phyloP scores from a whole-genome alignment of 306 rosid species.

The Biancaea sappan region DNA sequence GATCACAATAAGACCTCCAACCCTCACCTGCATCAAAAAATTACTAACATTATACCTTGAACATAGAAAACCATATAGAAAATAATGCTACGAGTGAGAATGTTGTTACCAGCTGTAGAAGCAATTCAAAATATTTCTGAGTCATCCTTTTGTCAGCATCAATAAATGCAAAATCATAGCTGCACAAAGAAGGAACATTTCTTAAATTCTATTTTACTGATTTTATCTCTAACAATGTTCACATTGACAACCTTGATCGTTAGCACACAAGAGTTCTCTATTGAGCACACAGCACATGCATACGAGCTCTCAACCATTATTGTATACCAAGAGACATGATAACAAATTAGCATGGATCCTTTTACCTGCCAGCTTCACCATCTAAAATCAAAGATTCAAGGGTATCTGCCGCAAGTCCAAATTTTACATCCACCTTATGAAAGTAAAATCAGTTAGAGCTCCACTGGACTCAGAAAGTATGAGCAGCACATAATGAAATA shows the following conservation, averaged over 20 bases:
- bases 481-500: slow-evolving; percentile 3
- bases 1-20: slow-evolving; percentile 82
- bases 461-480: not conserved
- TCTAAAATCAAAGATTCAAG: slow-evolving; percentile 67
- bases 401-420: slow-evolving; percentile 79
- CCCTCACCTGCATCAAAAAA: slow-evolving; percentile 66
- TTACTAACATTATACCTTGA: not conserved
- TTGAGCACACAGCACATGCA: slow-evolving; percentile 10
- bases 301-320: not conserved
- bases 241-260: slow-evolving; percentile 15
- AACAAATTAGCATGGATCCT: slow-evolving; percentile 11
- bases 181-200: slow-evolving; percentile 40
- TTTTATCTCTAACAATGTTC: slow-evolving; percentile 21
- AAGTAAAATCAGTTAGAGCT: not conserved
- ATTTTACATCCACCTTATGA: slow-evolving; percentile 67
- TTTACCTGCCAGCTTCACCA: slow-evolving; percentile 85
- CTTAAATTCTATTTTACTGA: slow-evolving; percentile 29
- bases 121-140: slow-evolving; percentile 71
- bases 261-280: not conserved
- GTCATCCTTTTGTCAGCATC: slow-evolving; percentile 96
- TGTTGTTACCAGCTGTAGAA: slow-evolving; percentile 75
- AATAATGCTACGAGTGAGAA: slow-evolving; percentile 10
- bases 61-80: slow-evolving; percentile 13
- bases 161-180: slow-evolving; percentile 92
- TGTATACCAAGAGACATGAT: not conserved